Evolutionary conservation across 2,329 filamentous ascomycete genomes (phyloP), one percentile per base, ranked within the genome.

Genomic region (Aspergillus sojae): DNA sequence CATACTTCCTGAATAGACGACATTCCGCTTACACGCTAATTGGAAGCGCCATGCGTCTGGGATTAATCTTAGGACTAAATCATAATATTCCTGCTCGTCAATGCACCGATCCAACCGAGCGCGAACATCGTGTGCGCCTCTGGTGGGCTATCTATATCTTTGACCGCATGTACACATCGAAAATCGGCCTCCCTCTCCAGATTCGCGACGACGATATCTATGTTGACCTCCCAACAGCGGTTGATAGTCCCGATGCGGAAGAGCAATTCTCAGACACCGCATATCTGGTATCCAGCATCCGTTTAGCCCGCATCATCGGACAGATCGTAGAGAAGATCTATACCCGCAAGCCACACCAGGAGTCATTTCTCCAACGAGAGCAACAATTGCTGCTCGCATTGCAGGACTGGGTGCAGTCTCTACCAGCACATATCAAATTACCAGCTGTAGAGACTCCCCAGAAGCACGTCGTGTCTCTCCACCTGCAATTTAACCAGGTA

Each of bases 181-280:
- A 82, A 54, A 71, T 82, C 0, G 80, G 82, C 0, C 80, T 82
- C 53, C 81, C 83, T 0, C 72, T 80, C 0, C 79, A 80, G 16
- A 78, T 84, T 11, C 74, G 75, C 5, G 81, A 84, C 41, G 74
- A 80, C 9, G 81, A 82, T 30, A 82, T 79, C 14, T 68, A 75
- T 41, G 70, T 74, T 28, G 71, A 75, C 11, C 60, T 75, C 52
- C 76, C 75, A 5, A 73, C 74, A 1, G 64, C 65, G 4, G 61
- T 68, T 1, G 48, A 55, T 10, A 62, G 68, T 1, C 65, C 70
- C 16, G 61, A 62, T 19, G 67, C 72, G 1, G 63, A 62, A 5
- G 70, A 74, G 34, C 73, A 78, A 46, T 77, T 77, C 43, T 66
- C 69, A 1, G 72, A 77, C 58, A 71, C 67, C 2, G 68, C 66